Conservation (phyloP, 2,329 filamentous ascomycete species). For the Rutstroemia sp. region DNA sequence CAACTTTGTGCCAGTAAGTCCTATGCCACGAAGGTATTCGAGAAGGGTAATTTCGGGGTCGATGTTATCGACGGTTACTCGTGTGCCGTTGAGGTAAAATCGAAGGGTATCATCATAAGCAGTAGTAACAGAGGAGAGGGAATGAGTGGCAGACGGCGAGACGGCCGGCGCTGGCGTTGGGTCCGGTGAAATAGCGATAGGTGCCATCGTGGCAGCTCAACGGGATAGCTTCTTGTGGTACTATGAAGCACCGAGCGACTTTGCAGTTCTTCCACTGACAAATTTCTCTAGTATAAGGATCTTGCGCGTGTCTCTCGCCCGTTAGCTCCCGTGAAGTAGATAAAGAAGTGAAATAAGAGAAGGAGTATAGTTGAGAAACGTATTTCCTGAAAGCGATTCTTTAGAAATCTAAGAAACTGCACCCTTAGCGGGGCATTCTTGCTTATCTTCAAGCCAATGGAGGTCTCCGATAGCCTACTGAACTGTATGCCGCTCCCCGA, state of each 20-base stretch:
- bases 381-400: neutral
- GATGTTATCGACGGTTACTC: constrained; percentile 74
- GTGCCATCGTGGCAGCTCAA: constrained; percentile 41
- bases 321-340: neutral
- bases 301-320: too few relatives aligned
- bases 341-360: neutral
- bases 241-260: too few relatives aligned
- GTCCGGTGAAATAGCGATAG: constrained; percentile 46
- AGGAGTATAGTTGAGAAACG: too few relatives aligned
- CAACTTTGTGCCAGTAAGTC: constrained; percentile 90
- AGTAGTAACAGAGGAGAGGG: constrained; percentile 58
- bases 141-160: constrained; percentile 18
- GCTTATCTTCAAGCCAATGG: constrained; percentile 6
- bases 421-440: constrained; percentile 5
- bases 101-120: constrained; percentile 79
- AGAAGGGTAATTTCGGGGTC: constrained; percentile 89
- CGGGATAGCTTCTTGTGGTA: neutral
- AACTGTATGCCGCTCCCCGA: neutral
- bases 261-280: too few relatives aligned
- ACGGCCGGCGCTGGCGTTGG: constrained; percentile 35
- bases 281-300: too few relatives aligned
- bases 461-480: constrained; percentile 6
- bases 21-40: constrained; percentile 88
- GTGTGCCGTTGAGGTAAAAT: constrained; percentile 94
- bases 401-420: neutral